Evolutionary conservation across 2,329 filamentous ascomycete genomes (phyloP), one percentile per base, ranked within the genome.

Genomic region (Boeremia lycopersici): DNA sequence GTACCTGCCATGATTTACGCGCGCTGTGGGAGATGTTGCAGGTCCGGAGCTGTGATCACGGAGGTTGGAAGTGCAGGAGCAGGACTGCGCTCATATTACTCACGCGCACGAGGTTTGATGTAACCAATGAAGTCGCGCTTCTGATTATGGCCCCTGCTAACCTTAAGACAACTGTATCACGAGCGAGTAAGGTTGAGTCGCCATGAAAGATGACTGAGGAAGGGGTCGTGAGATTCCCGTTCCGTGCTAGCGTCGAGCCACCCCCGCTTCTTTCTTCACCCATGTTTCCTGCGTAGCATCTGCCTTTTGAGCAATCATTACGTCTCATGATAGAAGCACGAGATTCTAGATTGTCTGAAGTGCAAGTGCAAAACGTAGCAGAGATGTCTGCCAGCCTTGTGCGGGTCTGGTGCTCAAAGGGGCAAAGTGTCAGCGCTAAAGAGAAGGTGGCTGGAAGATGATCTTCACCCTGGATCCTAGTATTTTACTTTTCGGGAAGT

Each of bases 361-460:
- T 23, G 19, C 13, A 33, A 13, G 6, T n/a, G n/a, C 11, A n/a
- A 6, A n/a, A 13, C 4, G n/a, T 33, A 6, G 9, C 17, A 34
- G 13, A 25, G 17, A 38, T 13, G 17, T 9, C 31, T 30, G 30
- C 26, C n/a, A 38, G 33, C 33, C 38, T 39, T 34, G 11, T 30
- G 39, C 29, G 28, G 33, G 4, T 25, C 3, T 13, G 25, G 17
- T n/a, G 17, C 44, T 26, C 19, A 25, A 48, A 48, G 6, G 15
- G 40, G 51, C 25, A 40, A 48, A 29, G 51, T 29, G 44, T 48
- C 19, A 28, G 44, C 51, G 51, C 51, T 53, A 53, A 53, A 28
- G 9, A 15, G 31, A 15, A 42, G 44, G 51, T 33, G 51, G 51
- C 51, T 53, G 51, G 51, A 39, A 19, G 45, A 19, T 44, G 51